Evolutionary conservation across 148 eudicot species (phyloP), one percentile per base, ranked within the genome.

Genomic region (Fagopyrum tataricum): DNA sequence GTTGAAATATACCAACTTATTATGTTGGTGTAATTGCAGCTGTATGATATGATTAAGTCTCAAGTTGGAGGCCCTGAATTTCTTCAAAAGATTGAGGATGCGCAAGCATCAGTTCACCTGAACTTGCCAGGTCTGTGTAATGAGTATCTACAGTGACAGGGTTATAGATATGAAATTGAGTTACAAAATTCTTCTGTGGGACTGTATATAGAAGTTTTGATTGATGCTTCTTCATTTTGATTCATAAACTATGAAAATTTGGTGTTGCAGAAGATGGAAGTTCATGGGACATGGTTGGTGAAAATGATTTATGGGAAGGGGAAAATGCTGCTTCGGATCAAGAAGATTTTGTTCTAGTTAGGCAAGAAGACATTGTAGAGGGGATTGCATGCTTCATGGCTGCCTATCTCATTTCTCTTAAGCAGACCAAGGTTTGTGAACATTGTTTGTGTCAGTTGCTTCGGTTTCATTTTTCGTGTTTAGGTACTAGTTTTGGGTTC

Each of bases 361-460:
- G 84, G 76, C 92, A 91, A 83, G 99, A 95, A 79, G 99, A 95
- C 87, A 95, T 95, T 67, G 88, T 90, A 10, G 94, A 95, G 71
- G 97, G 99, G 61, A 88, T 95, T 8, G 97, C 99, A 11, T 83
- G 90, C 82, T 95, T 88, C 84, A 90, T 92, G 97, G 94, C 97
- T 72, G 88, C 94, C n/a, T 92, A 92, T 78, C 71, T 95, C 49
- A 55, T 88, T 51, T 95, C 99, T 68, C 88, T 91, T 72, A 79
- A 95, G 80, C 81, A 92, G 77, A 88, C 99, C 4, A 95, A 95
- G 99, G 99, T 86, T 70, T 17, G 72, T 46, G 49, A 70, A 44
- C 4, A 14, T 1, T 43, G 4, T n/a, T 17, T 41, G 72, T 5
- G 23, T 21, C 14, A 3, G 7, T 39, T 37, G 44, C 44, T 39